Conservation (phyloP, 2,329 filamentous ascomycete species). For the Cladosporium sphaerospermum region DNA sequence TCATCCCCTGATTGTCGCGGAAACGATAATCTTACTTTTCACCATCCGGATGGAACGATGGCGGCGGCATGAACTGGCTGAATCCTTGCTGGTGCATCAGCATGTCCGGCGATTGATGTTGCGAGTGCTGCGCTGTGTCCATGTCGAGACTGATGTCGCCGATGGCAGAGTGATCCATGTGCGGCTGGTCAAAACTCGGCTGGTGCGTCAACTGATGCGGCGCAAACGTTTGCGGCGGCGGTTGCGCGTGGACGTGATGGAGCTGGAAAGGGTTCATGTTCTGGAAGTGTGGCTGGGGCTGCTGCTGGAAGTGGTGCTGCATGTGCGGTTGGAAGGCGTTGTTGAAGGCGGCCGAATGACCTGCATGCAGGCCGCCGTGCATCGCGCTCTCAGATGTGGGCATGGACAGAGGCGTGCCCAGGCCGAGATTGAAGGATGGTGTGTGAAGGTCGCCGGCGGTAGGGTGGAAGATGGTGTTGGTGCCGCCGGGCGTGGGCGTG, state of each 20-base stretch:
- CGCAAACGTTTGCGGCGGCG: slow-evolving; percentile 52
- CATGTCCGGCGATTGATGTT: slow-evolving; percentile 55
- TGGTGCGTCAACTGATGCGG: slow-evolving; percentile 76
- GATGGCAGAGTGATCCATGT: slow-evolving; percentile 60
- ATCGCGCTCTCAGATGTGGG: slow-evolving; percentile 63
- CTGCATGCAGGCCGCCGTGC: slow-evolving; percentile 58
- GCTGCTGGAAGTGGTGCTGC: slow-evolving; percentile 52
- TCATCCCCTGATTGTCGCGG: slow-evolving; percentile 20
- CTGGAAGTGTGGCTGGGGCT: slow-evolving; percentile 45
- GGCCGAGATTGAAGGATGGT: slow-evolving; percentile 64
- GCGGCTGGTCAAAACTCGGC: slow-evolving; percentile 65
- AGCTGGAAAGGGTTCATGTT: slow-evolving; percentile 65
- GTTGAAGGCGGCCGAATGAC: slow-evolving; percentile 54
- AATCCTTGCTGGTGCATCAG: slow-evolving; percentile 48
- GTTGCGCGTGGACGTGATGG: slow-evolving; percentile 33
- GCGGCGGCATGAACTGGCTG: slow-evolving; percentile 42
- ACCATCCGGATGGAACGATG: slow-evolving; percentile 33
- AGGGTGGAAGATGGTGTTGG: slow-evolving; percentile 72
- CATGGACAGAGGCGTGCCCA: slow-evolving; percentile 77
- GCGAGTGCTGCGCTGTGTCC: slow-evolving; percentile 54
- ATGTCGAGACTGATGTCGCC: slow-evolving; percentile 50
- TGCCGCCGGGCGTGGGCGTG: slow-evolving; percentile 76
- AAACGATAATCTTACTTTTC: slow-evolving; percentile 36
- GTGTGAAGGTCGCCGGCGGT: slow-evolving; percentile 85
- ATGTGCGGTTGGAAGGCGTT: slow-evolving; percentile 57